Evolutionary conservation across 768 basidiomycete species (phyloP).

Genomic region (Harrya chromipes): DNA sequence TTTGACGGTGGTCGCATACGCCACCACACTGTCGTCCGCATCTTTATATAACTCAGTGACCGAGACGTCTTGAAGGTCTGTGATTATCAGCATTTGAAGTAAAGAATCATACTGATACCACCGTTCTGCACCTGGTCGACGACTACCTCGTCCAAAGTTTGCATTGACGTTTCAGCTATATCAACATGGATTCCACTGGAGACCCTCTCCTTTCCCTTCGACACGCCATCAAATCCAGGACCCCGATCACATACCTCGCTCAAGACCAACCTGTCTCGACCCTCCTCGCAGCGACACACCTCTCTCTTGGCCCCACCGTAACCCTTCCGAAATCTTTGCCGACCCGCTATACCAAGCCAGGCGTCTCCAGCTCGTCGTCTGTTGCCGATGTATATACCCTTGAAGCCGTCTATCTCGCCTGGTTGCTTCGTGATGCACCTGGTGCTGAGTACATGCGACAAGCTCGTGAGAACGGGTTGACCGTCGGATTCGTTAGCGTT

Average conservation of each 20-base stretch:
- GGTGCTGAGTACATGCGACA: slow-evolving; percentile 89
- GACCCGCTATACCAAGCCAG: slow-evolving; percentile 77
- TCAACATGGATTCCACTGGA: slow-evolving; percentile 1
- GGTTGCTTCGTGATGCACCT: slow-evolving; percentile 67
- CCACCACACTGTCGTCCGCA: no score
- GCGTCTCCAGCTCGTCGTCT: slow-evolving; percentile 31
- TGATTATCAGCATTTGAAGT: no score
- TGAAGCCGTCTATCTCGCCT: slow-evolving; percentile 83
- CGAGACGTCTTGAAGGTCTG: no score
- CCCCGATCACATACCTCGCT: slow-evolving; percentile 45
- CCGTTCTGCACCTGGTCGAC: no score
- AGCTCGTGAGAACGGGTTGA: slow-evolving; percentile 69
- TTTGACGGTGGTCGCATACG: no score
- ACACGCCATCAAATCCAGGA: slow-evolving; percentile 57
- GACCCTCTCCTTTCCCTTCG: slow-evolving; percentile 60
- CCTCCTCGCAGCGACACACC: slow-evolving; percentile 58
- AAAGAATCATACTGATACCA: no score
- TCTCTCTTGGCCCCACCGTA: slow-evolving; percentile 51
- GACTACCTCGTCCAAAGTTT: no score
- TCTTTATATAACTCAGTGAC: no score
- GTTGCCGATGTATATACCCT: slow-evolving; percentile 65
- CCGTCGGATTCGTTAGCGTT: slow-evolving; percentile 76
- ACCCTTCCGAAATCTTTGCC: slow-evolving; percentile 68
- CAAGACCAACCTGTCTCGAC: slow-evolving; percentile 39
- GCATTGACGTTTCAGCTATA: no score